Percentiles rank a stretch among this genome's conserved stretches.
Evolutionary conservation across 2,329 filamentous ascomycete genomes (phyloP).

Genomic region (Calonectria honghensis): DNA sequence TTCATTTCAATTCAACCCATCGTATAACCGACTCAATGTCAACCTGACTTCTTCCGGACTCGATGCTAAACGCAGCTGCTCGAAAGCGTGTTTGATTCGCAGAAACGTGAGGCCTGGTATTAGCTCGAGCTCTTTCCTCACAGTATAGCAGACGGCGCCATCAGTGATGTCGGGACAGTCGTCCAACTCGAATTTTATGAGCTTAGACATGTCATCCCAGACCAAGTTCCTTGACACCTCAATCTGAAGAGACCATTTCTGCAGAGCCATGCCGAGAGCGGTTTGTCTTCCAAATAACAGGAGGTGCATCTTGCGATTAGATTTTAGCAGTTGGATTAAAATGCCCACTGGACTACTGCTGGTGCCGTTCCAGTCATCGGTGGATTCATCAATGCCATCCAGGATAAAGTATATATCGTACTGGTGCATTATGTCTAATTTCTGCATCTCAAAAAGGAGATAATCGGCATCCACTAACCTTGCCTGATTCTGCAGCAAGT

Average conservation of each 20-base stretch:
- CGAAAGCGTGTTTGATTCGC: neutral
- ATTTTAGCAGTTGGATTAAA: slow-evolving; percentile 19
- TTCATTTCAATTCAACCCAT: slow-evolving; percentile 4
- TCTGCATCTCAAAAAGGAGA: slow-evolving; percentile 9
- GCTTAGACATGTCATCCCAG: slow-evolving; percentile 6
- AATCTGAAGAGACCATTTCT: slow-evolving; percentile 18
- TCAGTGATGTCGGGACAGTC: slow-evolving; percentile 13
- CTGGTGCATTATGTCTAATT: slow-evolving; percentile 6
- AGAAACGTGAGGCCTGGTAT: slow-evolving; percentile 20
- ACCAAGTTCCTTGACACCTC: slow-evolving; percentile 17
- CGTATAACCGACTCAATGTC: neutral
- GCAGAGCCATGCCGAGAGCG: slow-evolving; percentile 5
- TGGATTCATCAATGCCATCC: neutral
- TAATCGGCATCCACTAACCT: neutral
- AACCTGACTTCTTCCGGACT: neutral
- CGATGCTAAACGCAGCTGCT: neutral
- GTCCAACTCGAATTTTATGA: slow-evolving; percentile 23
- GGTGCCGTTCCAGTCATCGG: slow-evolving; percentile 11
- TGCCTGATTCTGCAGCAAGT: slow-evolving; percentile 10
- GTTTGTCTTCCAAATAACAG: slow-evolving; percentile 5
- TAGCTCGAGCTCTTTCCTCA: neutral
- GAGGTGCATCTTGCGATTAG: slow-evolving; percentile 17
- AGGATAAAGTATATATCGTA: slow-evolving; percentile 6
- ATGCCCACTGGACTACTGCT: neutral
- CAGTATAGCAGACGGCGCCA: neutral